Evolutionary conservation across 2,329 filamentous ascomycete species (phyloP), one percentile per base, ranked within the genome.

Genomic region (Pestalotiopsis sp.): DNA sequence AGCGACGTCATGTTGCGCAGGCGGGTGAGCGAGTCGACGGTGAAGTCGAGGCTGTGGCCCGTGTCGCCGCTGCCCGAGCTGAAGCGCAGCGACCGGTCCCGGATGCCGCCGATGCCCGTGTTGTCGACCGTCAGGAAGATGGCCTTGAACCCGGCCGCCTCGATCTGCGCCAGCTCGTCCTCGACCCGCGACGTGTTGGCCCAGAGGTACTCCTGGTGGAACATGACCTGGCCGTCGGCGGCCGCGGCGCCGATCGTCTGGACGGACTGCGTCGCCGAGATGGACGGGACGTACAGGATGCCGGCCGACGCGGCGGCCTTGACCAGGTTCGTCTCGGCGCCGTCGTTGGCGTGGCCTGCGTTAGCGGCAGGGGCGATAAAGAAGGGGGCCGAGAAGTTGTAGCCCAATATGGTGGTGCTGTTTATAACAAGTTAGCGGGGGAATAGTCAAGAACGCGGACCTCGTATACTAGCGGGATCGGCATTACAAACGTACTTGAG

Each of bases 371-470:
- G 84, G 67, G 79, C 80, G 72, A 88, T 87, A 78, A 84, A 88
- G 78, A 87, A 83, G n/a, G 85, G 85, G 0, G 81, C 80, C 1
- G 81, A 83, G 75, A 86, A 85, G 75, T 86, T 84, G 77, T 85
- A 78, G 44, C 85, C 85, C 39, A 87, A 77, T 65, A 87, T 83
- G 22, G 80, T 85, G 5, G 84, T 86, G 14, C 80, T 80, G 30
- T 35, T 35, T 1, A 35, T 35, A 35, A 35, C 6, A 35, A 35
- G 30, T 63, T 59, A 35, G 17, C 17, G 14, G 13, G 14, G 38
- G 11, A 76, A 9, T n/a, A 10, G n/a, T 38, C 24, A 65, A 14
- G 3, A 48, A 14, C 24, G 14, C 13, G 17, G n/a, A 55, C 40
- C 35, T 13, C 10, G 72, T 72, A 69, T 69, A 77, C 76, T 69